Base-by-base conservation (phyloP, 305 asterid genomes). In the Fraxinus sp. region DNA sequence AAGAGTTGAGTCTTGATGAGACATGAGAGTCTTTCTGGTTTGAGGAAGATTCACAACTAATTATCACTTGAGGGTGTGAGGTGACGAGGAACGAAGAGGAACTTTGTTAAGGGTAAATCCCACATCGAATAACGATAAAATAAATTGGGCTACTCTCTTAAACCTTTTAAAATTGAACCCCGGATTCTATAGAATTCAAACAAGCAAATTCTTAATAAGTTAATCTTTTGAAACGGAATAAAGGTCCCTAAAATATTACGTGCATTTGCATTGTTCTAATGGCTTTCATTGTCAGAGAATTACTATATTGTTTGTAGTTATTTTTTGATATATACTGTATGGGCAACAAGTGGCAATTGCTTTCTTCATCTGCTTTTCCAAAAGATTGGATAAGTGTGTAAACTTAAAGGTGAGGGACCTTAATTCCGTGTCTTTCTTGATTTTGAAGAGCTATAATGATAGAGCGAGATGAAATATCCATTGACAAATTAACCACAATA, bases 381-480 rank as follows among this genome's bases (percentile, higher is more conserved):
- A 87, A 87, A 87, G 92, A 80, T 84, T 83, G 81, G 84, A 81
- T 85, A 83, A 7, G 5, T 52, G 64, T 1, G 64, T 16, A 4
- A 52, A n/a, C 22, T 52, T 5, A 74, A 84, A 83, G 84, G 78
- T 74, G 82, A 82, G 84, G 87, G 85, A 82, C 90, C 79, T 76
- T 82, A 77, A 70, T 68, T 79, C 39, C 74, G 49, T 82, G 88
- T 79, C 91, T 84, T 86, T 85, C 86, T 82, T 85, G 86, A 86
- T 83, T 77, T 83, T 80, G 81, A 89, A 86, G 87, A 85, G 86
- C 86, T 89, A 87, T 79, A 43, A 41, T 33, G 64, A 52, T 1
- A 16, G 64, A 52, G 64, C 24, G n/a, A 52, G n/a, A n/a, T 52
- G 73, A 59, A 39, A 35, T n/a, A n/a, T n/a, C n/a, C n/a, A 77